Base-by-base conservation (phyloP, 495 filamentous ascomycete species). In the Friedmanniomyces endolithicus region DNA sequence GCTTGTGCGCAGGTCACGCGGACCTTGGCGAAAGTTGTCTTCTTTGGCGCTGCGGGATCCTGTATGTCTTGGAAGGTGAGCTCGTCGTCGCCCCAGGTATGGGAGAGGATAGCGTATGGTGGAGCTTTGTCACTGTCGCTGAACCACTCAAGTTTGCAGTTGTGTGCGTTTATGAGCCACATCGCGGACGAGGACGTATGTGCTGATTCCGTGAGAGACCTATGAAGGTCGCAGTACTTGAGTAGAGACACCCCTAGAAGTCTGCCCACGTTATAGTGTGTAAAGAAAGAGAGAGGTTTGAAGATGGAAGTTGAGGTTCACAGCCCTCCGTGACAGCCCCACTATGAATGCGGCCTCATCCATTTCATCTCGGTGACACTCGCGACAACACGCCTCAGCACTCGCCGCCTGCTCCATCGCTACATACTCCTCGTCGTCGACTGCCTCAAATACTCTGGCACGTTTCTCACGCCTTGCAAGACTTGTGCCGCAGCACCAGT, bases 1-100 rank as follows among this genome's bases (percentile, higher is more conserved):
- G 55, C 55, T n/a, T 52, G 48, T n/a, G 6, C 50, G 48, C 55
- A 57, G 23, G 24, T 23, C 19, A 43, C 19, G 31, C 27, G 35
- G 27, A 57, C 39, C 40, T 57, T 57, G 14, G 9, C 19, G 35
- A 31, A 53, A 23, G 50, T 46, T 23, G 9, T 1, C 29, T 50
- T 55, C 19, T 48, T 29, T n/a, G 33, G 27, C 37, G 17, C 37
- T 14, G 37, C 6, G 14, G 37, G 37, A 4, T 41, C 37, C 37
- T 41, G 6, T 41, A 41, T 14, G 12, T 41, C 37, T 41, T 14
- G 12, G 12, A 41, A 41, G 12, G 37, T 41, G 37, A 41, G 37
- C 37, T 41, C 37, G 17, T 41, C 37, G 16, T 41, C 37, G 12
- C 14, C 12, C 37, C 37, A 41, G 17, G 37, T 41, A 41, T 41